phyloP scores from a whole-genome alignment of 345 rosid genomes.

The Eucalyptus cladocalyx region DNA sequence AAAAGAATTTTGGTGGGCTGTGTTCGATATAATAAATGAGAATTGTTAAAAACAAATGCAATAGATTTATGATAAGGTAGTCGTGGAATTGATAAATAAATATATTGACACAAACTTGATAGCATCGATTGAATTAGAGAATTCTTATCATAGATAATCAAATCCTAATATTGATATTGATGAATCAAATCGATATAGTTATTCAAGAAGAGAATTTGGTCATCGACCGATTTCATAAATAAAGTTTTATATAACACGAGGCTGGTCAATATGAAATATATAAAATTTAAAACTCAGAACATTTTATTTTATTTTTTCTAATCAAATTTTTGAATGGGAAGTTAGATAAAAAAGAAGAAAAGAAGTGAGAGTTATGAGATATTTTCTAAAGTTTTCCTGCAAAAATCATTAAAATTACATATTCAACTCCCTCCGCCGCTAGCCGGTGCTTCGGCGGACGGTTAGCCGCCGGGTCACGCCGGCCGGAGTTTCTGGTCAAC shows the following conservation, averaged over 20 bases:
- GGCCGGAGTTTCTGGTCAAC: not conserved
- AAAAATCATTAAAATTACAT: not conserved
- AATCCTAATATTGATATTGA: not conserved
- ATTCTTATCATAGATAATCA: fast-evolving
- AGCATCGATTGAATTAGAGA: not conserved
- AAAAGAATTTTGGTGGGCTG: not conserved
- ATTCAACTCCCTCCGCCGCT: not conserved
- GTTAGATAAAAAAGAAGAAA: not conserved
- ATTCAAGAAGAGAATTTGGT: not conserved
- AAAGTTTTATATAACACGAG: not conserved
- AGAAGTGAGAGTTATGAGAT: not conserved
- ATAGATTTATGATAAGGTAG: not conserved
- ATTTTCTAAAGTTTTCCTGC: not conserved
- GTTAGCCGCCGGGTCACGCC: not conserved
- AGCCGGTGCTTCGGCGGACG: not conserved
- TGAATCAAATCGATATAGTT: not conserved
- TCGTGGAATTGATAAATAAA: not conserved
- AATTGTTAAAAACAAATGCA: not conserved
- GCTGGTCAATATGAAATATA: not conserved
- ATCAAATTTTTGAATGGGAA: not conserved
- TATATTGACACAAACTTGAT: fast-evolving
- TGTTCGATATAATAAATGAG: not conserved
- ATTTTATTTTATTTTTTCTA: not conserved
- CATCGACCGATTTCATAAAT: not conserved
- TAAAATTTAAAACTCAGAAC: not conserved